These are phyloP conservation scores for Flaveria floridana DNA, from an alignment of 140 eudicot genomes.

Conservation along the genomic window DNA sequence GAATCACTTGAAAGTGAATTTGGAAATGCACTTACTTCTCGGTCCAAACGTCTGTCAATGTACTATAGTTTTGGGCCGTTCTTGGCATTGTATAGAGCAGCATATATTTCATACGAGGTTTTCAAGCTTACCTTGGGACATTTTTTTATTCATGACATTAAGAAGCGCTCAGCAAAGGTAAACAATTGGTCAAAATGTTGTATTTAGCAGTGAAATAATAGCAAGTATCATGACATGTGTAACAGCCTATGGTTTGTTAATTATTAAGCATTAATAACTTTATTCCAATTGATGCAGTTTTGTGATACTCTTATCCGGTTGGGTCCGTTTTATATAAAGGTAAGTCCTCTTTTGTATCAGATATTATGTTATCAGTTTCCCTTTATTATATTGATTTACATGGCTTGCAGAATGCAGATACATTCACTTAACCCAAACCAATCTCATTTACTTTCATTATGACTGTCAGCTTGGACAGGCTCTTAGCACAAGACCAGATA, in stretches of 20 bases:
- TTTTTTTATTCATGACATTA: constrained; percentile 69
- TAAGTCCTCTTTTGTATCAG: constrained; percentile 36
- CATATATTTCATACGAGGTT: constrained; percentile 73
- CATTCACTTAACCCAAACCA: not conserved
- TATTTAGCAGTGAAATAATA: not conserved
- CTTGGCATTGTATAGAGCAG: constrained; percentile 90
- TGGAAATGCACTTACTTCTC: constrained; percentile 64
- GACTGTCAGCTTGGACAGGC: constrained; percentile 88
- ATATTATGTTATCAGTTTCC: constrained; percentile 5
- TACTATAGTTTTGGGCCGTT: constrained; percentile 85
- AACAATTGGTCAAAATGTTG: not conserved
- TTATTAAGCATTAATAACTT: constrained; percentile 14
- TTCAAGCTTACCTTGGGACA: constrained; percentile 76
- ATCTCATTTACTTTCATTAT: constrained; percentile 17
- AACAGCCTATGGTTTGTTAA: not conserved
- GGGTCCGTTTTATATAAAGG: constrained; percentile 97
- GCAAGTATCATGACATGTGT: not conserved
- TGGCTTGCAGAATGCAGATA: not conserved
- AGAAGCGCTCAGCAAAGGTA: constrained; percentile 73
- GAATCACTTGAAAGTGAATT: constrained; percentile 88
- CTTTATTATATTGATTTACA: not conserved
- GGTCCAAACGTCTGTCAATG: constrained; percentile 65
- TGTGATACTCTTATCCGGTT: constrained; percentile 77
- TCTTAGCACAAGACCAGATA: constrained; percentile 95
- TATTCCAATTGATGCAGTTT: constrained; percentile 57